Evolutionary conservation across 1,139 yeast species (phyloP).

Genomic region (Scheffersomyces quercinus): DNA sequence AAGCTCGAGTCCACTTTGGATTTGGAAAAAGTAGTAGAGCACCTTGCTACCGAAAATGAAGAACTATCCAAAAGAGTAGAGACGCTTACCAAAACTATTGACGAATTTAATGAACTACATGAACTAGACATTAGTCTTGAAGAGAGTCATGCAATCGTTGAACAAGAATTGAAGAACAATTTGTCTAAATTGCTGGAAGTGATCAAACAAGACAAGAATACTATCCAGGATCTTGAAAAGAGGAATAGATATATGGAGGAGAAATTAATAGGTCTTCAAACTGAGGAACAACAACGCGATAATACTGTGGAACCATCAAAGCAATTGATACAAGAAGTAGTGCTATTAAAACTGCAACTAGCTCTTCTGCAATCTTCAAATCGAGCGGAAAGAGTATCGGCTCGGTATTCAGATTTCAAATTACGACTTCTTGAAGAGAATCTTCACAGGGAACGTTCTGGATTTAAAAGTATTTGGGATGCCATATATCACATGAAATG

Average conservation of each 20-base stretch:
- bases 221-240: conserved; percentile 30
- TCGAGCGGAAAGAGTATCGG: background rate
- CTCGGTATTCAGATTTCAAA: background rate
- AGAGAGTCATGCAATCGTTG: conserved; percentile 53
- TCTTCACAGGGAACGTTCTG: too few species aligned
- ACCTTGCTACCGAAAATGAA: conserved; percentile 55
- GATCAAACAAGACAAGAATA: conserved; percentile 24
- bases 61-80: conserved; percentile 40
- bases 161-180: conserved; percentile 50
- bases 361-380: background rate
- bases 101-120: conserved; percentile 61
- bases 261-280: conserved; percentile 10
- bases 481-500: too few species aligned
- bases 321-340: background rate
- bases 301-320: background rate
- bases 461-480: too few species aligned
- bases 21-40: conserved; percentile 53
- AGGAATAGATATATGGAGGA: conserved; percentile 30
- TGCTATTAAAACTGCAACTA: background rate
- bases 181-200: conserved; percentile 35
- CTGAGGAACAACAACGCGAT: background rate
- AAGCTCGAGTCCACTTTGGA: conserved; percentile 45
- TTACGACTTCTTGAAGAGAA: too few species aligned
- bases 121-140: conserved; percentile 67
- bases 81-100: conserved; percentile 41